Evolutionary conservation across 331 rosid species (phyloP).

Genomic region (Quercus phellos): DNA sequence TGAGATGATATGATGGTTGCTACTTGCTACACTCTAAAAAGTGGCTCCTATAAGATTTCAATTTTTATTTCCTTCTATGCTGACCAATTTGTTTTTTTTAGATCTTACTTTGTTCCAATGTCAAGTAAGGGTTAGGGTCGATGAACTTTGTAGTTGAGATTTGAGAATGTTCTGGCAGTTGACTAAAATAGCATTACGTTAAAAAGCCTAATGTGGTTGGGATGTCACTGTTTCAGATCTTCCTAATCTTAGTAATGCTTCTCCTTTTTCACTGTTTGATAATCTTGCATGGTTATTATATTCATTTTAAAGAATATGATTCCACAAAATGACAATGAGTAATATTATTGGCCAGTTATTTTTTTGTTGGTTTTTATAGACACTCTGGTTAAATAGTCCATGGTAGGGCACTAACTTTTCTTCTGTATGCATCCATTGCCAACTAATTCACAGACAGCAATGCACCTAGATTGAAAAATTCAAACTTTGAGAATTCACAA

Average conservation of each 20-base stretch:
- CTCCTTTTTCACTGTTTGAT: no score
- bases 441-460: background rate
- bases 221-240: no score
- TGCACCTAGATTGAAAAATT: background rate
- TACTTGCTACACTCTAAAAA: no score
- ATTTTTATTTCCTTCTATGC: background rate
- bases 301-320: no score
- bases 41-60: background rate
- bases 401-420: no score
- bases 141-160: background rate
- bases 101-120: background rate
- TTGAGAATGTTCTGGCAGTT: background rate
- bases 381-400: no score
- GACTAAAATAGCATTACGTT: background rate
- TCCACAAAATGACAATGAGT: no score
- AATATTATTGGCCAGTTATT: no score
- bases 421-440: no score
- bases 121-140: background rate
- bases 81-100: background rate
- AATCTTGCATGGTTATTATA: no score
- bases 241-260: no score
- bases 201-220: background rate
- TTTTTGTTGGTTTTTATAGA: no score
- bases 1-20: background rate
- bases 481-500: background rate